Evolutionary conservation across 495 filamentous ascomycete genomes (phyloP).

Genomic region (Podospora fimiseda): DNA sequence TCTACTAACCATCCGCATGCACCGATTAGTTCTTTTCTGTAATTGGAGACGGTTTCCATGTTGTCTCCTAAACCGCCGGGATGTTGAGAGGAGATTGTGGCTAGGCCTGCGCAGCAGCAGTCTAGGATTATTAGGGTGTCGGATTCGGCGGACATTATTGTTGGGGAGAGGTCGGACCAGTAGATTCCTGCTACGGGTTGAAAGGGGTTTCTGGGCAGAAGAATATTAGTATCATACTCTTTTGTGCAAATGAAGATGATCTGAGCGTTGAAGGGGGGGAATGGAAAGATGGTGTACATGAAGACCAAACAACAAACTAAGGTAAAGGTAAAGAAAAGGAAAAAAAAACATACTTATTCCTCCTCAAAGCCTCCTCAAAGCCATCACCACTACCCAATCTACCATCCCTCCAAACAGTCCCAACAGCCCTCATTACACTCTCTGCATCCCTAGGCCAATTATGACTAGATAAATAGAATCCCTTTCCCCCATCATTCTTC

Average conservation of each 20-base stretch:
- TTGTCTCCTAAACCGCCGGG: not conserved
- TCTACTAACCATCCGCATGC: not conserved
- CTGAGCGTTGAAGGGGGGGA: no score
- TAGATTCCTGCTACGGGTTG: not conserved
- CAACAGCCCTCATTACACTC: not conserved
- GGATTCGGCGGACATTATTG: not conserved
- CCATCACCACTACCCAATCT: not conserved
- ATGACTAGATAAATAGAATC: not conserved
- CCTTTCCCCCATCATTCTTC: not conserved
- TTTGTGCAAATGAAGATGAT: no score
- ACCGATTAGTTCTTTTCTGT: not conserved
- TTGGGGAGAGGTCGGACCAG: not conserved
- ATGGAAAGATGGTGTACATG: no score
- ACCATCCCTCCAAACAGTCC: not conserved
- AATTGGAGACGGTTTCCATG: not conserved
- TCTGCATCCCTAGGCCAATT: not conserved
- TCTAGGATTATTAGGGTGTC: not conserved
- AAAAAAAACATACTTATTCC: not conserved
- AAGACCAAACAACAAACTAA: no score
- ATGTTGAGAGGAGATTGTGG: not conserved
- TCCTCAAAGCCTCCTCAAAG: not conserved
- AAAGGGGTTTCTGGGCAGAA: not conserved
- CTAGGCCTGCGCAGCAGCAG: not conserved
- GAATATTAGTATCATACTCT: no score
- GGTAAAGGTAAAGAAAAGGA: not conserved